Evolutionary conservation across 305 asterid genomes (phyloP), one percentile per base, ranked within the genome.

Genomic region (Stenogyne calaminthoides): DNA sequence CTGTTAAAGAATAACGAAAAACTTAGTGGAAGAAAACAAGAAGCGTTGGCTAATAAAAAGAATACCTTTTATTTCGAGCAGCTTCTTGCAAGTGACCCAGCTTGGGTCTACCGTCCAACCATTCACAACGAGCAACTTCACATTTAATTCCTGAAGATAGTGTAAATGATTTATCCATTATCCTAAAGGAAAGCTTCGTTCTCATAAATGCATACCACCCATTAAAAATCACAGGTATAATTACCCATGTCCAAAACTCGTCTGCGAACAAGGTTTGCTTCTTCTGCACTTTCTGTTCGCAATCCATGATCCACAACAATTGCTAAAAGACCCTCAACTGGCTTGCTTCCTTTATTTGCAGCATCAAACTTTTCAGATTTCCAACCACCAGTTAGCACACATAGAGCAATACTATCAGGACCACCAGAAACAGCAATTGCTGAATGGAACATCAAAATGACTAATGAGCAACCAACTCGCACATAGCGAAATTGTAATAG

Each of bases 351-450:
- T 56, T 74, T 37, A 55, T 74, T 64, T 66, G 68, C 73, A 74
- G 70, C 71, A 70, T 67, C 70, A 44, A 34, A 60, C 63, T 78
- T 79, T 56, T 79, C 82, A 74, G 79, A 81, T 85, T 92, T 95
- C 99, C 99, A 95, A 57, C 82, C 82, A 70, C 90, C 89, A 73
- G 97, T 86, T 75, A 95, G 72, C 51, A 88, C 80, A 77, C 98
- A 92, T 4, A 95, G 87, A 64, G 98, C 97, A 73, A 92, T 87
- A 81, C 99, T 92, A 82, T 95, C 99, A 69, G 99, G 96, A 49
- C 99, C 98, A 67, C 99, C 99, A 72, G 99, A 95, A 77, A 92
- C 98, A 39, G 94, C 99, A 32, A 95, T 59, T 76, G 96, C 99
- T 95, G 88, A 65, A 77, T 42, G 69, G 22, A 79, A 66, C 66